These are phyloP conservation scores for Geopyxis carbonaria DNA, from an alignment of 495 filamentous ascomycete species.

Conservation along the genomic window DNA sequence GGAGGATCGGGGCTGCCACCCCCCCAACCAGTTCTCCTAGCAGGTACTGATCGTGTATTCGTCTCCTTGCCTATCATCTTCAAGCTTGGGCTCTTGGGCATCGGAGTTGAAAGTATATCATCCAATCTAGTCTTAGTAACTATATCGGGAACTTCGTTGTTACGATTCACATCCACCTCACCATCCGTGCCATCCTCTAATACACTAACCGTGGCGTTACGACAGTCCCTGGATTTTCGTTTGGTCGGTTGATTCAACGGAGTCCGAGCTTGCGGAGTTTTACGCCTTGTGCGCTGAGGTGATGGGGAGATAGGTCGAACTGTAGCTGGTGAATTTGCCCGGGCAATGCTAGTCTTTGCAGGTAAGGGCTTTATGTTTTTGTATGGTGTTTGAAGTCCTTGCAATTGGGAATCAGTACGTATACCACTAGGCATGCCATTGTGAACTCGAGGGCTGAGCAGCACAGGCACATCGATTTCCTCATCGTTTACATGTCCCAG, in stretches of 20 bases:
- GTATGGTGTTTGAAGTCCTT: background rate
- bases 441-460: too few species aligned
- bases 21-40: too few species aligned
- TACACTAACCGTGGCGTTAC: slow-evolving; percentile 9
- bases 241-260: background rate
- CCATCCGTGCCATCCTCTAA: slow-evolving; percentile 16
- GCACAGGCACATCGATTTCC: too few species aligned
- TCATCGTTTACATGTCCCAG: too few species aligned
- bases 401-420: too few species aligned
- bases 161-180: slow-evolving; percentile 2
- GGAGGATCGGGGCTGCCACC: background rate
- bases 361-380: background rate
- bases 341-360: background rate
- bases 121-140: slow-evolving; percentile 10
- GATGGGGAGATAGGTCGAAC: background rate
- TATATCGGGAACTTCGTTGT: slow-evolving; percentile 1
- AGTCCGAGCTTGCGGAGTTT: background rate
- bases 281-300: background rate
- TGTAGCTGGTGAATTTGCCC: background rate
- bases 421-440: too few species aligned
- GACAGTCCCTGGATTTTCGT: background rate
- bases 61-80: slow-evolving; percentile 7
- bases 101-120: slow-evolving; percentile 13
- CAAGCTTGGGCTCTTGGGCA: slow-evolving; percentile 15
- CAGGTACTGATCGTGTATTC: background rate